Percentiles rank a stretch among this genome's conserved stretches.
These are phyloP conservation scores for Zostera marina DNA, from an alignment of 116 monocot species.

Conservation along the genomic window DNA sequence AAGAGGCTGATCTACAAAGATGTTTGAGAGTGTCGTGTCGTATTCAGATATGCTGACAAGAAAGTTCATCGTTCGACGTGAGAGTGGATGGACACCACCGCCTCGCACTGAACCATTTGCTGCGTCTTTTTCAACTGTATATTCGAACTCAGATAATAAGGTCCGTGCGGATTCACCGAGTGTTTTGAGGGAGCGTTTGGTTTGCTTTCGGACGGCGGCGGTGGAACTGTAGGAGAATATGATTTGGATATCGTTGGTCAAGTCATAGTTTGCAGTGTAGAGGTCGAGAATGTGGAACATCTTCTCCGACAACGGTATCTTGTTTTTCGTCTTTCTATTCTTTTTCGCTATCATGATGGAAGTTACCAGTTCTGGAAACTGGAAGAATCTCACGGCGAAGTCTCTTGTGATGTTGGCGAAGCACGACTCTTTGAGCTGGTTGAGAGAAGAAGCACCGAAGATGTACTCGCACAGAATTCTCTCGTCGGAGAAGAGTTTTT, in stretches of 20 bases:
- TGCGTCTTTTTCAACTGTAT: constrained; percentile 26
- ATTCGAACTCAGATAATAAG: constrained; percentile 39
- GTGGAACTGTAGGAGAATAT: constrained; percentile 32
- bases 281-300: constrained; percentile 39
- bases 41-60: constrained; percentile 36
- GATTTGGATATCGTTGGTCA: constrained; percentile 28
- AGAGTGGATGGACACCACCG: constrained; percentile 41
- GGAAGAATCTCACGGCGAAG: constrained; percentile 24
- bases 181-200: constrained; percentile 10
- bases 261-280: constrained; percentile 17
- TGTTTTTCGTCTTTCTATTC: neutral
- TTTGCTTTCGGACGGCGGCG: constrained; percentile 15
- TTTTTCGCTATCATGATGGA: neutral
- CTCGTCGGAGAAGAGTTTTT: constrained; percentile 33
- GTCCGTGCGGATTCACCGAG: constrained; percentile 30
- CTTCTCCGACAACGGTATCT: constrained; percentile 24
- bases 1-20: constrained; percentile 12
- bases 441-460: constrained; percentile 18
- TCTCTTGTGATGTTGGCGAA: constrained; percentile 36
- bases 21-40: constrained; percentile 17
- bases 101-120: constrained; percentile 22
- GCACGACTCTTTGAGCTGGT: constrained; percentile 29
- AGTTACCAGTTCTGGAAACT: constrained; percentile 30
- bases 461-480: constrained; percentile 31
- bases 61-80: constrained; percentile 43